Percentiles rank a stretch among this genome's conserved stretches.
Evolutionary conservation across 805 yeast species (phyloP).

Genomic region (Lipomyces yamadae): DNA sequence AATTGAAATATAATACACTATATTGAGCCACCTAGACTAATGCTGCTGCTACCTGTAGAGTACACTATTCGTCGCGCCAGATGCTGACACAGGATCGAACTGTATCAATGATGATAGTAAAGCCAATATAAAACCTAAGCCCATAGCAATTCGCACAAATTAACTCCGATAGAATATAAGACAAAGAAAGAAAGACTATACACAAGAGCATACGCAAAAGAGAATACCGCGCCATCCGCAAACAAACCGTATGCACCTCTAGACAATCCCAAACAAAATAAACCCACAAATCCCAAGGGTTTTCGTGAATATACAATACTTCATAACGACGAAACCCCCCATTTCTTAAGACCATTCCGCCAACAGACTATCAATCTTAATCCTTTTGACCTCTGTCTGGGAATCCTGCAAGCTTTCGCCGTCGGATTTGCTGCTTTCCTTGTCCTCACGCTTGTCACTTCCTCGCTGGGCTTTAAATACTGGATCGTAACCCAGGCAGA

Average conservation of each 20-base stretch:
- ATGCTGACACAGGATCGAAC: background rate
- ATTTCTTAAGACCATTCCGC: slow-evolving; percentile 7
- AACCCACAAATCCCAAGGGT: slow-evolving; percentile 2
- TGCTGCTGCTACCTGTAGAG: too few species aligned
- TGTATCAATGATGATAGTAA: background rate
- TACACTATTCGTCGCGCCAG: too few species aligned
- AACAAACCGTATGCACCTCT: background rate
- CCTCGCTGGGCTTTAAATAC: slow-evolving; percentile 24
- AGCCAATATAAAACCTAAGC: slow-evolving; percentile 6
- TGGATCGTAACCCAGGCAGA: slow-evolving; percentile 39
- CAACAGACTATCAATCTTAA: slow-evolving; percentile 32
- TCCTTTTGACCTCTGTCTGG: slow-evolving; percentile 26
- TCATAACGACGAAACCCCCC: background rate
- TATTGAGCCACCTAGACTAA: too few species aligned
- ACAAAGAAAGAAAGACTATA: background rate
- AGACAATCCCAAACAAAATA: background rate
- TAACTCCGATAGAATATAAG: background rate
- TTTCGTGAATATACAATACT: background rate
- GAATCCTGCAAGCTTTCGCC: slow-evolving; percentile 4
- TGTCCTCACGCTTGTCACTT: background rate
- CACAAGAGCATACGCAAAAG: background rate
- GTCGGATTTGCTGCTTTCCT: slow-evolving; percentile 2
- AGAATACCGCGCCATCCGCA: background rate
- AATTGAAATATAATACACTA: too few species aligned
- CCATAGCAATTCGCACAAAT: background rate